phyloP scores from a whole-genome alignment of 2,329 filamentous ascomycete genomes.

The Gliomastix tumulicola region DNA sequence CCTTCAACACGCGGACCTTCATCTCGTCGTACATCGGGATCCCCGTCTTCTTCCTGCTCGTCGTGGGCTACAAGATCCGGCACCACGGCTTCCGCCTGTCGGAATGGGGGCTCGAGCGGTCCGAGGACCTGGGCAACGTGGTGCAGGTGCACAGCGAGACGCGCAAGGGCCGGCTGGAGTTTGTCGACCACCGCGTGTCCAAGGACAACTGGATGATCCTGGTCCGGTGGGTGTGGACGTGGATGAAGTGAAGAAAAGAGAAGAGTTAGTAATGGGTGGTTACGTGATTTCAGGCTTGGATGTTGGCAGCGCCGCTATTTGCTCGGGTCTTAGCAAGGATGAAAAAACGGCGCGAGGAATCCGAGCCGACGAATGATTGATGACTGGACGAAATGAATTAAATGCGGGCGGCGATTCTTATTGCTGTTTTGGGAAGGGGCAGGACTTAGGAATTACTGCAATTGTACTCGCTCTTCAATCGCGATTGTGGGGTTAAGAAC shows the following conservation, averaged over 20 bases:
- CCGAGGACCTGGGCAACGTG: constrained; percentile 3
- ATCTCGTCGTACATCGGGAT: constrained; percentile 28
- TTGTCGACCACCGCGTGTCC: constrained; percentile 1
- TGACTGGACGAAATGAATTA: no score
- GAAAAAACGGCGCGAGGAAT: no score
- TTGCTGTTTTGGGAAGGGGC: no score
- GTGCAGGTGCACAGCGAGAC: constrained; percentile 1
- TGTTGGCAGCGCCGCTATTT: no score
- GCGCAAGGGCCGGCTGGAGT: constrained; percentile 3
- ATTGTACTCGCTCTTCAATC: no score
- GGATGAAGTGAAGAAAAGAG: constrained; percentile 3
- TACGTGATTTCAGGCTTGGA: no score
- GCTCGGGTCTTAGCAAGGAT: no score
- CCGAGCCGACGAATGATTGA: no score
- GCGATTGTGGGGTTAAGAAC: no score
- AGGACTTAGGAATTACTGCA: no score
- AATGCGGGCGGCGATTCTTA: no score
- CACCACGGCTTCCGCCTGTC: constrained; percentile 3
- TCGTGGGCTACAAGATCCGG: constrained; percentile 30
- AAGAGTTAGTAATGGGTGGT: not conserved
- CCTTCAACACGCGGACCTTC: constrained; percentile 25
- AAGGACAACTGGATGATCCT: constrained; percentile 1
- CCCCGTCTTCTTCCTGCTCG: constrained; percentile 4
- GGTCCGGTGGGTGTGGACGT: constrained; percentile 4
- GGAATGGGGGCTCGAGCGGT: constrained; percentile 3